A percentile compares a stretch with the other conserved stretches of the same genome.
phyloP scores from a whole-genome alignment of 73 alveolate genomes.

The Paramecium sonneborni region DNA sequence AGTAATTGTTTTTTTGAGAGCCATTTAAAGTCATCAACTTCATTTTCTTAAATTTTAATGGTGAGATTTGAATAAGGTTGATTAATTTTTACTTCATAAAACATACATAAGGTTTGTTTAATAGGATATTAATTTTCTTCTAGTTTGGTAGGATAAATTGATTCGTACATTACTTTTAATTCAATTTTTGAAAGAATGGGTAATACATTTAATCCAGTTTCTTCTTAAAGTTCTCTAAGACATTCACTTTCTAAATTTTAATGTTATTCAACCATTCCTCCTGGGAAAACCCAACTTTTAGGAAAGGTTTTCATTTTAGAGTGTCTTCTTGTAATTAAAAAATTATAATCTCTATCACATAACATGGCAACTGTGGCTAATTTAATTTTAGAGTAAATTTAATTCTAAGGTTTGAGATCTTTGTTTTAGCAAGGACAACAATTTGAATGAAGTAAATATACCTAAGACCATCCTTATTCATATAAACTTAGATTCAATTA shows the following conservation, averaged over 20 bases:
- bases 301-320: not conserved
- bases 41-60: not conserved
- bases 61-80: not conserved
- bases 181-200: not conserved
- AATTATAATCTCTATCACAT: not conserved
- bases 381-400: not conserved
- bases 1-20: not conserved
- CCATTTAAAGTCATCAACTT: conserved; percentile 36
- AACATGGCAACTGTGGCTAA: not conserved
- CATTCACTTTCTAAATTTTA: not conserved
- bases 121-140: not conserved
- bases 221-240: conserved; percentile 15
- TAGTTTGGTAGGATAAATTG: not conserved
- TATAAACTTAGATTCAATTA: not conserved
- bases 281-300: not conserved
- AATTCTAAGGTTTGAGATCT: not conserved
- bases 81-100: conserved; percentile 20
- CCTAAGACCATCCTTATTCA: not conserved
- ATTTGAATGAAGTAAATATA: not conserved
- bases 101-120: conserved; percentile 7
- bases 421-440: not conserved
- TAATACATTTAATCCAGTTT: not conserved
- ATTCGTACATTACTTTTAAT: conserved; percentile 31
- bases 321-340: not conserved
- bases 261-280: conserved; percentile 13